These are phyloP conservation scores for Ceratobasidium sp. DNA, from an alignment of 1,284 basidiomycete genomes.

Conservation along the genomic window DNA sequence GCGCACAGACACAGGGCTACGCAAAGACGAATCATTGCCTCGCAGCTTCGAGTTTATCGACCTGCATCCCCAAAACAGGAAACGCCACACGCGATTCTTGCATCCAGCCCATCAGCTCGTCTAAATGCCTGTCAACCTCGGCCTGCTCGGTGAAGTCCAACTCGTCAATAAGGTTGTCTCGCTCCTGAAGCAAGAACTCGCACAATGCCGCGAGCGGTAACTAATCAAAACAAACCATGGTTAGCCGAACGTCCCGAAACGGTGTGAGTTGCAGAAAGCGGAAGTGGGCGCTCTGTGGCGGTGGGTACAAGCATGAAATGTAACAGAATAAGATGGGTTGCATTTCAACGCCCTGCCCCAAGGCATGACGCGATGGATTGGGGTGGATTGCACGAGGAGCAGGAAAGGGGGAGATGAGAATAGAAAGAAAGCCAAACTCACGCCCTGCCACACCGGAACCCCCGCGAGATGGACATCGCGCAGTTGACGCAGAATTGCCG, in stretches of 20 bases:
- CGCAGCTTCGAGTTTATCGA: conserved; percentile 27
- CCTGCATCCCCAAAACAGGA: conserved; percentile 37
- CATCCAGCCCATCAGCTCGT: conserved; percentile 41
- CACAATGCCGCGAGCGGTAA: conserved; percentile 32
- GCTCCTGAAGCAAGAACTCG: conserved; percentile 35
- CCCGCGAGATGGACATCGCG: not conserved
- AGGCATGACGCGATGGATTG: no score
- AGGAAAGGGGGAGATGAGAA: not conserved
- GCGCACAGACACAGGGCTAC: no score
- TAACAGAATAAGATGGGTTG: no score
- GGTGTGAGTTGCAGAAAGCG: not conserved
- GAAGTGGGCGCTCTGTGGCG: not conserved
- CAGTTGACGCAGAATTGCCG: conserved; percentile 19
- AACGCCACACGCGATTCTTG: conserved; percentile 21
- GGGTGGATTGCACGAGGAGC: not conserved
- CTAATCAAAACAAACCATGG: conserved; percentile 5
- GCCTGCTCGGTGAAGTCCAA: conserved; percentile 39
- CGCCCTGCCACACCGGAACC: conserved; percentile 35
- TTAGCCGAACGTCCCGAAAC: not conserved
- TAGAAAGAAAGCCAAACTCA: conserved; percentile 3
- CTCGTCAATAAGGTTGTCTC: conserved; percentile 37
- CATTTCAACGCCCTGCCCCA: no score
- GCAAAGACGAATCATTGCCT: not conserved
- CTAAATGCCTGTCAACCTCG: conserved; percentile 34
- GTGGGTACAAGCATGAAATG: not conserved